Evolutionary conservation across 805 yeast species (phyloP).

Genomic region (Alloascoidea africana): DNA sequence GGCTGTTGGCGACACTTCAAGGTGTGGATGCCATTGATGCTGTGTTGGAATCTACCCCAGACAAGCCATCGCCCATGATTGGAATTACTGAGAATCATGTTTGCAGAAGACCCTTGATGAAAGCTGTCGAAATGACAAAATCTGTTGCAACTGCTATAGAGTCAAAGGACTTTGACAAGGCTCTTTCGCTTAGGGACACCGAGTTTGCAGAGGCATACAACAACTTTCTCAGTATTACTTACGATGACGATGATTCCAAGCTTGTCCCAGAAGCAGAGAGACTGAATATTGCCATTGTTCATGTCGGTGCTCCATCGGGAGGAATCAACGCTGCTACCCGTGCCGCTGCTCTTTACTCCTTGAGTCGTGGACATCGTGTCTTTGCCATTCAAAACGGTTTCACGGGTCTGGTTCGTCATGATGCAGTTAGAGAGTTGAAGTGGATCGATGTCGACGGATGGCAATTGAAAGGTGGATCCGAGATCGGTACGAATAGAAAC

Average conservation of each 20-base stretch:
- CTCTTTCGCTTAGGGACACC: constrained; percentile 57
- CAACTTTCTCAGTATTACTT: constrained; percentile 42
- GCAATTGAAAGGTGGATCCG: constrained; percentile 67
- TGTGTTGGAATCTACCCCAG: constrained; percentile 50
- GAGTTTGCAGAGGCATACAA: constrained; percentile 50
- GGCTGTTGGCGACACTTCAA: constrained; percentile 60
- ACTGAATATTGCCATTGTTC: constrained; percentile 51
- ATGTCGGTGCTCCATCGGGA: constrained; percentile 72
- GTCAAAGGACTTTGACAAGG: constrained; percentile 48
- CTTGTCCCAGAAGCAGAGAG: constrained; percentile 33
- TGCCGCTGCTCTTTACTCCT: constrained; percentile 59
- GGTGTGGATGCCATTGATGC: constrained; percentile 77
- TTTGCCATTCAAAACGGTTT: constrained; percentile 66
- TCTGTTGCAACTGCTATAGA: constrained; percentile 59
- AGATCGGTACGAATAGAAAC: constrained; percentile 65
- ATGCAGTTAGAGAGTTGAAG: constrained; percentile 36
- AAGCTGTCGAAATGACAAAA: constrained; percentile 58
- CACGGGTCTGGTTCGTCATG: constrained; percentile 52
- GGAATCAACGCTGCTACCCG: constrained; percentile 68
- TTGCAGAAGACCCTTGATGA: constrained; percentile 50
- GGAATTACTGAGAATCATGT: constrained; percentile 60
- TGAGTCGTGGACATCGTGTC: constrained; percentile 61
- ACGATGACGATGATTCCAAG: constrained; percentile 21
- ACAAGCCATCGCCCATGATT: constrained; percentile 68
- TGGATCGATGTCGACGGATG: constrained; percentile 66